A percentile compares a stretch with the other conserved stretches of the same genome.
Evolutionary conservation across 805 yeast genomes (phyloP).

Genomic region (Yarrowia sp.): DNA sequence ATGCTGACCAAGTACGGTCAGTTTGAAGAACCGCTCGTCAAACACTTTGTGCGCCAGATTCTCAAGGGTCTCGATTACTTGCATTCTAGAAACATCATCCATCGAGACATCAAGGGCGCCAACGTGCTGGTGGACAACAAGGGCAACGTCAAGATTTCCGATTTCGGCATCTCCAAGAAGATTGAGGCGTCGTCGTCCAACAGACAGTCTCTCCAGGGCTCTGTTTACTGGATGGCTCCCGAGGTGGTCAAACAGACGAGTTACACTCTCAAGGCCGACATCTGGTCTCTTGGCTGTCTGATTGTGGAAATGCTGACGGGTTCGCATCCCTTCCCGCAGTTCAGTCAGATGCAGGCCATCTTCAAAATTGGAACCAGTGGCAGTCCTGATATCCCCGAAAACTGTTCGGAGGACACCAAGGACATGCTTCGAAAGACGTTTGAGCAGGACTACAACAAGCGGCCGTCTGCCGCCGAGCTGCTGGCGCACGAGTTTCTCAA

Average conservation of each 20-base stretch:
- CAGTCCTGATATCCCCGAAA: slow-evolving; percentile 77
- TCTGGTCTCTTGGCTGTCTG: slow-evolving; percentile 96
- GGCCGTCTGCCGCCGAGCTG: slow-evolving; percentile 78
- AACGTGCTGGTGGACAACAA: slow-evolving; percentile 80
- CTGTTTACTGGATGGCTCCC: slow-evolving; percentile 99
- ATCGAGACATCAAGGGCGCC: slow-evolving; percentile 89
- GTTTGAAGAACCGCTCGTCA: slow-evolving; percentile 75
- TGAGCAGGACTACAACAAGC: slow-evolving; percentile 71
- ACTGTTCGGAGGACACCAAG: slow-evolving; percentile 67
- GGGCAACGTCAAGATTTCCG: slow-evolving; percentile 83
- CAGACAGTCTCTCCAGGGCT: slow-evolving; percentile 89
- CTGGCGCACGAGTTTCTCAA: slow-evolving; percentile 64
- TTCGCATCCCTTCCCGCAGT: slow-evolving; percentile 92
- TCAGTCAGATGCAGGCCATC: slow-evolving; percentile 95
- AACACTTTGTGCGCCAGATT: slow-evolving; percentile 77
- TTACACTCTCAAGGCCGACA: slow-evolving; percentile 90
- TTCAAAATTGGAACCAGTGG: slow-evolving; percentile 86
- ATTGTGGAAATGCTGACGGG: slow-evolving; percentile 96
- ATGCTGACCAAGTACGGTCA: slow-evolving; percentile 78
- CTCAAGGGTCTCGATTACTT: slow-evolving; percentile 75
- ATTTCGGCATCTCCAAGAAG: slow-evolving; percentile 81
- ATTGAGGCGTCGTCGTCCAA: slow-evolving; percentile 61
- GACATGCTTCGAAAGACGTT: slow-evolving; percentile 73
- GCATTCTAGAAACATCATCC: slow-evolving; percentile 78
- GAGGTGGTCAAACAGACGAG: slow-evolving; percentile 95